Conservation (phyloP, 2,329 filamentous ascomycete species). For the Aspergillus japonicus region DNA sequence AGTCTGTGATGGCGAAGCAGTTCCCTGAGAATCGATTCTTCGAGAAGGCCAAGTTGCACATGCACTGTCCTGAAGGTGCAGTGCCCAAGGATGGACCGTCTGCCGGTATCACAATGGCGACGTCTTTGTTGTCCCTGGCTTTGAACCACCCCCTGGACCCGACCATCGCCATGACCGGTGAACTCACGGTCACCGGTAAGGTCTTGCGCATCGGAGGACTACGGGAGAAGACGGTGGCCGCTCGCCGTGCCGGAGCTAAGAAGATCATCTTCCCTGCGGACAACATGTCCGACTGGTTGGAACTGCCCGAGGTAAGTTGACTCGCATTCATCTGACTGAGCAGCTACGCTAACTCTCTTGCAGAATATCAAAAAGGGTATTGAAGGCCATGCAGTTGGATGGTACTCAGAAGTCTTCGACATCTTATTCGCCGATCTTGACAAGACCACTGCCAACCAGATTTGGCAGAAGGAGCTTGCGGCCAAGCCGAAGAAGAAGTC, state of each 20-base stretch:
- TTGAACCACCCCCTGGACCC: conserved; percentile 76
- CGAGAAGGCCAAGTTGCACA: conserved; percentile 88
- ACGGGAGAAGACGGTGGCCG: conserved; percentile 95
- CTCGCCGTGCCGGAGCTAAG: conserved; percentile 84
- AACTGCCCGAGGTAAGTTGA: conserved; percentile 81
- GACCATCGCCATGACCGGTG: conserved; percentile 94
- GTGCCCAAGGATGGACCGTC: conserved; percentile 91
- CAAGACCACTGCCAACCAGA: conserved; percentile 65
- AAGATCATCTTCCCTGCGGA: conserved; percentile 93
- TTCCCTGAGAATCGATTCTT: conserved; percentile 95
- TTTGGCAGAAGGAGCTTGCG: conserved; percentile 66
- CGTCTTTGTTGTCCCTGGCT: conserved; percentile 80
- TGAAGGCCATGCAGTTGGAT: conserved; percentile 83
- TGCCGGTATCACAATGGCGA: conserved; percentile 98
- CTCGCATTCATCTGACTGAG: conserved; percentile 8
- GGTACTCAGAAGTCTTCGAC: conserved; percentile 93
- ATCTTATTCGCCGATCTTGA: conserved; percentile 84
- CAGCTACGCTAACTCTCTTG: conserved; percentile 16
- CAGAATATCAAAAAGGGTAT: conserved; percentile 98
- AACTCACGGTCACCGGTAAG: conserved; percentile 95
- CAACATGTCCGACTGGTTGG: conserved; percentile 95
- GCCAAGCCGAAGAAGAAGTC: conserved; percentile 52
- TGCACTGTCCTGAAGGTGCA: conserved; percentile 95
- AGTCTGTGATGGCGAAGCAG: conserved; percentile 77
- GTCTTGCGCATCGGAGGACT: conserved; percentile 91